Evolutionary conservation across 129 eudicot genomes (phyloP), one percentile per base, ranked within the genome.

Genomic region (Helianthus annuus): DNA sequence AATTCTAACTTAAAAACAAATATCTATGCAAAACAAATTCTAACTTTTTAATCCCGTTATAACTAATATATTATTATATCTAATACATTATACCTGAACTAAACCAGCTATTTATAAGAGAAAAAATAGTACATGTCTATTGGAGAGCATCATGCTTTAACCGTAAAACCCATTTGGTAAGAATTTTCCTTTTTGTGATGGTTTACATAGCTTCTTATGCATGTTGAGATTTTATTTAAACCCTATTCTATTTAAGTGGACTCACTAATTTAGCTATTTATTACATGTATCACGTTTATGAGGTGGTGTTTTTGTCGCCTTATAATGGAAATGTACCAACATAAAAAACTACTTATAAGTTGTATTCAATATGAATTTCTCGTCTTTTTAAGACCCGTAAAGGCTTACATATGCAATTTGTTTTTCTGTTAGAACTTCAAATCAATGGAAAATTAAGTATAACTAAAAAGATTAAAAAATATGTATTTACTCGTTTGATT

Each of bases 301-400:
- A 7, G 58, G 27, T 2, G 4, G 42, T 36, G 54, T 36, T 22
- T 52, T 52, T 15, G 29, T 34, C 6, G 9, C 22, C 61, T 59
- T 72, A 45, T 10, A 72, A 10, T 59, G 48, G 48, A 46, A 59
- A 72, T 27, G 2, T 24, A 45, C 46, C 48, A 45, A 57, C 48
- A 45, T 72, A 22, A 62, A 34, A 73, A 73, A 34, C 19, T 2
- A 32, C 40, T 13, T 61, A 10, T 48, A 40, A 7, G 12, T 71
- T 6, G 15, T 54, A 34, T 39, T 55, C 64, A 70, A 70, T 13
- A 17, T 36, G 17, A 66, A 45, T 45, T 15, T 6, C 11, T 64
- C 42, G 69, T 64, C 69, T 40, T 64, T 42, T 17, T 17, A 64
- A 16, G 49, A 64, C 29, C 15, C 69, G 49, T 67, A 19, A 27